Evolutionary conservation across 2,329 filamentous ascomycete species (phyloP), one percentile per base, ranked within the genome.

Genomic region (Xylariaceae sp.): DNA sequence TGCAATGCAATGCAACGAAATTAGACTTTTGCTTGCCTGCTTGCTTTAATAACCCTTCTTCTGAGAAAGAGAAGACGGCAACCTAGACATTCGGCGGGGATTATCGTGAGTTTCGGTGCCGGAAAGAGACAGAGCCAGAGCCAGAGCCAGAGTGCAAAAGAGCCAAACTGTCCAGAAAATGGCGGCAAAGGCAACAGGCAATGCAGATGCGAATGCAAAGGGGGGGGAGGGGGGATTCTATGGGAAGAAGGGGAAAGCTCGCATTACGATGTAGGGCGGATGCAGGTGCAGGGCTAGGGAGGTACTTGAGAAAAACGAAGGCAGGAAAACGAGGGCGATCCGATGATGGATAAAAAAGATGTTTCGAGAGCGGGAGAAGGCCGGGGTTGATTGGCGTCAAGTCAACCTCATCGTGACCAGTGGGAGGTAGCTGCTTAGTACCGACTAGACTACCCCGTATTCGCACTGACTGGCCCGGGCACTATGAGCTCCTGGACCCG

Each of bases 341-440:
- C 19, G 53, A 48, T 35, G 51, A 34, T 37, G 26, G 51, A 49
- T 50, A 51, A 49, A 47, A 41, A 51, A 55, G 53, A 48, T 47
- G 58, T 60, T 59, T 60, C 54, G 58, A 57, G 58, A 60, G 56
- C 43, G 53, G 56, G 47, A 45, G 58, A 59, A 54, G 58, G 58
- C 56, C 58, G 59, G 54, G 56, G 54, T 59, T 59, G 56, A 57
- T 59, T 59, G 56, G 56, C 45, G 51, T 50, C 43, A 49, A 52
- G 48, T 32, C 42, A 45, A 53, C 57, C 55, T 55, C 53, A 56
- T 54, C 49, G 43, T 40, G 35, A 37, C 35, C 35, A 37, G 35
- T 11, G 35, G 12, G 8, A 37, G 35, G 35, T 19, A 19, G 19
- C 35, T 7, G 32, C 8, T 34, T 37, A 11, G 8, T 11, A 5